Conservation (phyloP, 345 rosid genomes). For the Bruguiera parviflora region DNA sequence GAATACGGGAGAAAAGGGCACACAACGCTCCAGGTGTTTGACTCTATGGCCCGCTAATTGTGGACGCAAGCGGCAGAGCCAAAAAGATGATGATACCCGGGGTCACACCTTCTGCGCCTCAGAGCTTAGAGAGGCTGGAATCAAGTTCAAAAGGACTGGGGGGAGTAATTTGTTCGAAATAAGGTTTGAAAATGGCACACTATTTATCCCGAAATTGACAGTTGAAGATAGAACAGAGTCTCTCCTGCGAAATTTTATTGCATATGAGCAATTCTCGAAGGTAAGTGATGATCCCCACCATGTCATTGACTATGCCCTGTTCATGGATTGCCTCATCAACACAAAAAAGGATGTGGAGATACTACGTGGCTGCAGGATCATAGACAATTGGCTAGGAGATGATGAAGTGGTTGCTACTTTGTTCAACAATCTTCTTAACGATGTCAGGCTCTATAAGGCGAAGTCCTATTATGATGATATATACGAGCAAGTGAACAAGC, state of each 20-base stretch:
- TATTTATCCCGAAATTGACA: conserved; percentile 3
- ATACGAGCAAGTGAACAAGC: neutral
- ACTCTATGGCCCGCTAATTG: too few species aligned
- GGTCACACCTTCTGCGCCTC: conserved; percentile 6
- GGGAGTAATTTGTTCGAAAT: conserved; percentile 9
- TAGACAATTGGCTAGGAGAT: conserved; percentile 11
- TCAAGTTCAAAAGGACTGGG: conserved; percentile 10
- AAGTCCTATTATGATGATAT: neutral
- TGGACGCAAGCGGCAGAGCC: too few species aligned
- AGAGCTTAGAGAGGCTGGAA: conserved; percentile 24
- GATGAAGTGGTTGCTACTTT: conserved; percentile 11
- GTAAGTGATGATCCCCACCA: neutral
- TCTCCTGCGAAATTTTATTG: conserved; percentile 16
- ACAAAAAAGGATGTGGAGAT: conserved; percentile 9
- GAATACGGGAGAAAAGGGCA: neutral
- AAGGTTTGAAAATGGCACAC: conserved; percentile 8
- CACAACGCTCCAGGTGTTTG: neutral
- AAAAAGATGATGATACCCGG: neutral
- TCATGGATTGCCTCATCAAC: conserved; percentile 19
- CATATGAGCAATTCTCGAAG: conserved; percentile 10
- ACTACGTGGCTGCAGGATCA: conserved; percentile 6
- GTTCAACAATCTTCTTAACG: conserved; percentile 11
- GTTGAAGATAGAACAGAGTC: conserved; percentile 4
- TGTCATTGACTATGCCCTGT: conserved; percentile 11
- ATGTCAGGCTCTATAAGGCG: neutral